Evolutionary conservation across 495 filamentous ascomycete species (phyloP), one percentile per base, ranked within the genome.

Genomic region (Hypoxylon perforatum): DNA sequence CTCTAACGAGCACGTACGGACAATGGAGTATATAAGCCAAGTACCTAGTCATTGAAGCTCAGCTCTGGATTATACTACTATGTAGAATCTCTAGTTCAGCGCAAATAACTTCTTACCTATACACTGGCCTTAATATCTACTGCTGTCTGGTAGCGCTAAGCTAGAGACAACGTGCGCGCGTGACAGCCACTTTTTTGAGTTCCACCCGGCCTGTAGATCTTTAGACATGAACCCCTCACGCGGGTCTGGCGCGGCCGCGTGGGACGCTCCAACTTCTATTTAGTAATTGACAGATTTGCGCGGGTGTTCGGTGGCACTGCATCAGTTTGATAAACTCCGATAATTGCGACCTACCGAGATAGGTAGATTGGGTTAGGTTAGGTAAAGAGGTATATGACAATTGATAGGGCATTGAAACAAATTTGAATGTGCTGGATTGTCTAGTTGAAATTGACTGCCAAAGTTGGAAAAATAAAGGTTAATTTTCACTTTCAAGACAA

Each of bases 151-250:
- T 18, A n/a, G 41, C 41, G n/a, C 41, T 44, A 17, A n/a, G n/a
- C n/a, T n/a, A n/a, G n/a, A n/a, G 17, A 15, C 17, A 44, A 19
- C 41, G n/a, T 18, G 8, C 5, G 15, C 5, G 15, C 30, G 30
- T 48, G 35, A 33, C 41, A 56, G 53, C 42, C 35, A 56, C 23
- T 60, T 61, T 63, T 63, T 69, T 57, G 45, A 69, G 65, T 69
- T 64, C 61, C 65, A 53, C 60, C 30, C 12, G 50, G 45, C 45
- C 65, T 63, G 12, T 41, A 57, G 21, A 33, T n/a, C 44, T 17
- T 28, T 33, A 61, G 41, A 46, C 23, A 50, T 61, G 65, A 69
- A 64, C 65, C 65, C 65, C 65, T 69, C 65, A 69, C 44, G 65
- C 56, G 65, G 60, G 54, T 61, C 60, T 50, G 6, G 12, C 3